Base-by-base conservation (phyloP, 2,329 filamentous ascomycete genomes). In the Xylariales sp. region DNA sequence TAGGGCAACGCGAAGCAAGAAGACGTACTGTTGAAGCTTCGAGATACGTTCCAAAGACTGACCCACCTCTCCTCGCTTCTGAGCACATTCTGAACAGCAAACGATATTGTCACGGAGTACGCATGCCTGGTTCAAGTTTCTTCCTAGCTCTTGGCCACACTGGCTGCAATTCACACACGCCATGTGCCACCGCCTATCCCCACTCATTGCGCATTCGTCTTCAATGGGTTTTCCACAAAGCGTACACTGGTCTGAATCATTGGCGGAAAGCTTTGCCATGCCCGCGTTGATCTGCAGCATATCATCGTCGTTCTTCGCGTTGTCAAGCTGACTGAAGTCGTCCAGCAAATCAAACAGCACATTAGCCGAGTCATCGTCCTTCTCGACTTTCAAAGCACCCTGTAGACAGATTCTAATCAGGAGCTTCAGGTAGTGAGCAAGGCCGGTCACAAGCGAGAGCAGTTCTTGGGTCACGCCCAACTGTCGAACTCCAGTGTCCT, bases 341-440 rank as follows among this genome's bases (percentile, higher is more conserved):
- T 88, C 80, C 31, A 98, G 73, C 59, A 98, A 96, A 37, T 77
- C 74, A 52, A 88, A 83, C 17, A 98, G 69, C 10, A 88, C 88
- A 46, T 85, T 82, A 2, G 85, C 72, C 19, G 76, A 83, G 37
- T 76, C 72, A 33, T 82, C 83, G 53, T 97, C 91, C 40, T 88
- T 83, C 62, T 98, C 93, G 27, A 97, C 76, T 54, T 89, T 91
- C 32, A 98, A 69, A 6, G 93, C 85, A 21, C 91, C 93, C 59
- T 97, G 94, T 19, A 98, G 75, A 56, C 93, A 96, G 51, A 98
- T 98, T 34, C 93, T 82, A 52, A 98, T 98, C 42, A 98, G 78
- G 23, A 98, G 83, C 63, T 98, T 98, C 38, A 98, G 78, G 57
- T 98, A 98, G 62, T 98, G 93, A 14, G 93, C 93, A 36, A 98